These are phyloP conservation scores for Begonia fuchsioides DNA, from an alignment of 306 rosid genomes.

Conservation along the genomic window DNA sequence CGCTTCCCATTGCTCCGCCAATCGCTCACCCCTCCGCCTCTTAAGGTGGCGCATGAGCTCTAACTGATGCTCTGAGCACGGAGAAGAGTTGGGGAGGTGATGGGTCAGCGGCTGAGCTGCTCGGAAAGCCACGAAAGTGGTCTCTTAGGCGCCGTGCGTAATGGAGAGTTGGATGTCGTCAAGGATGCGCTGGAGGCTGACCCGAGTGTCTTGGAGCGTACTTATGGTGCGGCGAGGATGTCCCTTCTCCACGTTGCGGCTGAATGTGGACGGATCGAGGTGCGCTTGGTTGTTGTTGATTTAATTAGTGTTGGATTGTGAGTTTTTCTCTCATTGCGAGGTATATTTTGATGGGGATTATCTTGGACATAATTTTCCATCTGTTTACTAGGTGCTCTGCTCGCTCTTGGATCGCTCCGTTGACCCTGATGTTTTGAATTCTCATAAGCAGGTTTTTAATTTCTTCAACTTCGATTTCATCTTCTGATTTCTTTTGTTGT, in stretches of 20 bases:
- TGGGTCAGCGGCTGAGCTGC: constrained; percentile 86
- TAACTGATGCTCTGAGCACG: constrained; percentile 6
- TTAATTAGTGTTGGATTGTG: constrained; percentile 1
- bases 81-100: constrained; percentile 16
- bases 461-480: not conserved
- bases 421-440: constrained; percentile 50
- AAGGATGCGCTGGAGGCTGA: constrained; percentile 30
- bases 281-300: constrained; percentile 9
- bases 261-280: constrained; percentile 72
- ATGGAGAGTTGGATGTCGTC: constrained; percentile 46
- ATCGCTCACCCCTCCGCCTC: constrained; percentile 12
- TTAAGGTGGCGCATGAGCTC: constrained; percentile 34
- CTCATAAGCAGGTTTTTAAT: constrained; percentile 49
- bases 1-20: constrained; percentile 1
- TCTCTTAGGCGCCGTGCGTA: constrained; percentile 37
- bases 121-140: constrained; percentile 22
- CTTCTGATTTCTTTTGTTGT: not conserved
- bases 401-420: constrained; percentile 44
- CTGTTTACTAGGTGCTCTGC: constrained; percentile 38
- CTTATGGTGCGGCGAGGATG: constrained; percentile 23
- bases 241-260: constrained; percentile 73
- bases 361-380: constrained; percentile 9
- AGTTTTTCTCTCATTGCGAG: not conserved
- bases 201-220: constrained; percentile 28
- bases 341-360: constrained; percentile 5